A percentile compares a stretch with the other conserved stretches of the same genome.
Evolutionary conservation across 345 rosid genomes (phyloP).

Genomic region (Hibiscus tridactylites): DNA sequence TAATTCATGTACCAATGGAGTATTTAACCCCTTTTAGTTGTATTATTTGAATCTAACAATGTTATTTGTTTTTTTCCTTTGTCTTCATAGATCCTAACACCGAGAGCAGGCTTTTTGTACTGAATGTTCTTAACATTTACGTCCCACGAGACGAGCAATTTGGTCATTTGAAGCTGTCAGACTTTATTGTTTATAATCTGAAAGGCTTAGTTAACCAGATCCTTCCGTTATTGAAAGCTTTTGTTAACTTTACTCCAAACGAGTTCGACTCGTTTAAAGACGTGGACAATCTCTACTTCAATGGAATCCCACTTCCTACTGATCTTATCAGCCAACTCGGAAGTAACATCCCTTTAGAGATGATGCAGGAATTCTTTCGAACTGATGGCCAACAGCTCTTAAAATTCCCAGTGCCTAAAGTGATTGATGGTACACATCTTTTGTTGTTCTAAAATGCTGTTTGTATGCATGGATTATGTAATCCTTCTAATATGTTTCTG

Average conservation of each 20-base stretch:
- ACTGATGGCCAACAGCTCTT: too few relatives aligned
- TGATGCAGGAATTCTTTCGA: too few relatives aligned
- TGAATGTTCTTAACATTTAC: slow-evolving; percentile 25
- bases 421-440: neutral
- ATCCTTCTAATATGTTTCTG: neutral
- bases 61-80: neutral
- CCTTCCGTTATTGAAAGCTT: too few relatives aligned
- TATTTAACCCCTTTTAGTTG: too few relatives aligned
- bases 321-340: too few relatives aligned
- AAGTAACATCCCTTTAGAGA: too few relatives aligned
- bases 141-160: slow-evolving; percentile 83
- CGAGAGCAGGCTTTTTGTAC: slow-evolving; percentile 21
- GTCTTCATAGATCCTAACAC: neutral
- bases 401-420: neutral
- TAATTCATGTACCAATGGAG: too few relatives aligned
- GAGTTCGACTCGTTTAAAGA: slow-evolving; percentile 33
- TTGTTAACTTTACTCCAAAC: slow-evolving; percentile 7
- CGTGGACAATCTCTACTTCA: neutral
- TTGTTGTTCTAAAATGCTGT: too few relatives aligned
- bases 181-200: slow-evolving; percentile 30
- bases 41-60: too few relatives aligned
- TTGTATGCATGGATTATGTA: too few relatives aligned
- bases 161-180: slow-evolving; percentile 44
- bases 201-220: slow-evolving; percentile 42
- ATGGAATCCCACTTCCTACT: neutral